Conservation (phyloP, 2,329 filamentous ascomycete genomes). For the Coniochaeta pulveracea region DNA sequence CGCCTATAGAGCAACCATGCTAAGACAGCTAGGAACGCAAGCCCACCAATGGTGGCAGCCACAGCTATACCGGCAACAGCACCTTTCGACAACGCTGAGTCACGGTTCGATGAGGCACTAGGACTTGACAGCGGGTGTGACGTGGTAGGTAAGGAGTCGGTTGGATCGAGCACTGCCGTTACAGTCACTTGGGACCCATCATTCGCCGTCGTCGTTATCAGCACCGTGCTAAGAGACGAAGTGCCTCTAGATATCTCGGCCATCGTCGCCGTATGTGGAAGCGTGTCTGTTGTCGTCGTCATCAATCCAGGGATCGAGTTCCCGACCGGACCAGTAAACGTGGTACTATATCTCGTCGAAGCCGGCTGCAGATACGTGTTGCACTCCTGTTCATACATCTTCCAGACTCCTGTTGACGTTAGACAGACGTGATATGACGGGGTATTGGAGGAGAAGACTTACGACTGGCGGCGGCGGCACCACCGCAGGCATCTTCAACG, state of each 20-base stretch:
- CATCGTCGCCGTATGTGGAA: background rate
- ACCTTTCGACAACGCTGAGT: background rate
- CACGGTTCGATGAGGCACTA: background rate
- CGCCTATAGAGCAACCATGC: background rate
- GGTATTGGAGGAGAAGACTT: background rate
- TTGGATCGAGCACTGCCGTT: background rate
- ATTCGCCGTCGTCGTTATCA: background rate
- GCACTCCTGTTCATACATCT: background rate
- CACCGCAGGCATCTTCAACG: background rate
- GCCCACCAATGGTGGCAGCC: background rate
- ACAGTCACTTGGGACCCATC: background rate
- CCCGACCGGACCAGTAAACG: no score
- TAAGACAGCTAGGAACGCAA: background rate
- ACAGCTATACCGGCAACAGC: constrained; percentile 1
- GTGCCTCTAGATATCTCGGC: background rate
- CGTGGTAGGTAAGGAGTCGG: background rate
- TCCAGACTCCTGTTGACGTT: background rate
- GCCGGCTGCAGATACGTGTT: background rate
- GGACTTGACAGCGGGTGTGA: background rate
- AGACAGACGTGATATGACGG: background rate
- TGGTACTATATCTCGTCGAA: no score
- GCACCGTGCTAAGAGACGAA: background rate
- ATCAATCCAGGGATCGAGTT: no score
- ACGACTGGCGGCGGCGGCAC: background rate
- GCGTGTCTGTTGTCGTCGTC: no score